A percentile compares a stretch with the other conserved stretches of the same genome.
phyloP scores from a whole-genome alignment of 345 rosid species.

The Laguncularia racemosa region DNA sequence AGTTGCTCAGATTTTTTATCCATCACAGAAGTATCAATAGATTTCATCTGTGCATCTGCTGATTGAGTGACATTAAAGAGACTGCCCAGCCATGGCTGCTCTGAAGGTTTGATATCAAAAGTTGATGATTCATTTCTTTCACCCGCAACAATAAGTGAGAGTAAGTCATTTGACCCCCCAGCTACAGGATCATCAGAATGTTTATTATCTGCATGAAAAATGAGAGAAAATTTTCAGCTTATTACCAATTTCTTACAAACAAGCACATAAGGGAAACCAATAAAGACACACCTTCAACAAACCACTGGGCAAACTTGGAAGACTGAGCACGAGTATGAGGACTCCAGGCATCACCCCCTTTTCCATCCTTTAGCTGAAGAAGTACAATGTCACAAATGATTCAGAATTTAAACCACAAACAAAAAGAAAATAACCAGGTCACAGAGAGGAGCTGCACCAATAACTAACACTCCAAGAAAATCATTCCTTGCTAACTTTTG shows the following conservation, averaged over 20 bases:
- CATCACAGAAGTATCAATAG: slow-evolving; percentile 11
- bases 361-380: slow-evolving; percentile 39
- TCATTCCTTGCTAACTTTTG: no score
- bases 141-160: slow-evolving; percentile 70
- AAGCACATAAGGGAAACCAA: neutral
- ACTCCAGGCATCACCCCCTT: slow-evolving; percentile 38
- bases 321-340: slow-evolving; percentile 36
- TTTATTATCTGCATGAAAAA: slow-evolving; percentile 54
- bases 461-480: no score
- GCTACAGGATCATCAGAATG: slow-evolving; percentile 35
- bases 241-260: neutral
- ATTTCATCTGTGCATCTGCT: slow-evolving; percentile 17
- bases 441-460: neutral
- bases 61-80: slow-evolving; percentile 32
- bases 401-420: slow-evolving; percentile 8
- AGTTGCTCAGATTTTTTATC: slow-evolving; percentile 26
- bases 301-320: slow-evolving; percentile 87
- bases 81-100: slow-evolving; percentile 20
- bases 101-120: slow-evolving; percentile 28
- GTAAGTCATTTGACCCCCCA: slow-evolving; percentile 47
- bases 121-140: slow-evolving; percentile 41
- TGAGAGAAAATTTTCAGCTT: slow-evolving; percentile 7
- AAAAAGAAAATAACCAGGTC: neutral
- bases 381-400: slow-evolving; percentile 11
- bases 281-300: slow-evolving; percentile 60